These are phyloP conservation scores for Setaria italica DNA, from an alignment of 202 grass and related monocot species.

Conservation along the genomic window DNA sequence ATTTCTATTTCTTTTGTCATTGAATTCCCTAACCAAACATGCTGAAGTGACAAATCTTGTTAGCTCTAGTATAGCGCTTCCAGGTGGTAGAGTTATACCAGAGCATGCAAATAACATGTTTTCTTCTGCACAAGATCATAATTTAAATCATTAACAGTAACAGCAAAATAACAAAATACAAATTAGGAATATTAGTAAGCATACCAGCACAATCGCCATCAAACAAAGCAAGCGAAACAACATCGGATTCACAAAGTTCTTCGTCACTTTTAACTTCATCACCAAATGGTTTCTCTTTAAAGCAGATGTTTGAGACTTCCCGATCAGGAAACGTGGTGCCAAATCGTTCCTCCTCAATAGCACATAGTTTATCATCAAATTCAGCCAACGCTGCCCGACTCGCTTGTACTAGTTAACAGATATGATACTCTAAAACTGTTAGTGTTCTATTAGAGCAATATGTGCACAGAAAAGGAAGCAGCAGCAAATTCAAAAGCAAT, in stretches of 20 bases:
- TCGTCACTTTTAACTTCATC: background rate
- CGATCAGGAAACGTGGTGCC: background rate
- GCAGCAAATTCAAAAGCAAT: background rate
- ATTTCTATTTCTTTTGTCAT: background rate
- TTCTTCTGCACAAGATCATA: conserved; percentile 37
- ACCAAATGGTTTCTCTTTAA: conserved; percentile 32
- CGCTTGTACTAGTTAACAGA: background rate
- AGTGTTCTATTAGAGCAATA: conserved; percentile 23
- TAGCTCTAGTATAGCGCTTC: background rate
- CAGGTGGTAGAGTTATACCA: conserved; percentile 2
- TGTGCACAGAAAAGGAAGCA: background rate
- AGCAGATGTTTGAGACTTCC: background rate
- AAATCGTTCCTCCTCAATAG: background rate
- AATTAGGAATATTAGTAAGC: background rate
- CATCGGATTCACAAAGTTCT: background rate
- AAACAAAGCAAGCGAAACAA: conserved; percentile 40
- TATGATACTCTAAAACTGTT: background rate
- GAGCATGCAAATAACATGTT: conserved; percentile 40
- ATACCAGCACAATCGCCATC: conserved; percentile 27
- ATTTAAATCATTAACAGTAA: background rate
- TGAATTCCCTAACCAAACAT: conserved; percentile 28
- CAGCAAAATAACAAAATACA: background rate
- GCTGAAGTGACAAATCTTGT: conserved; percentile 41
- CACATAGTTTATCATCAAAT: background rate
- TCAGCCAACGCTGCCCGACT: background rate